Conservation (phyloP, 257 asterid species). For the Eucommia ulmoides region DNA sequence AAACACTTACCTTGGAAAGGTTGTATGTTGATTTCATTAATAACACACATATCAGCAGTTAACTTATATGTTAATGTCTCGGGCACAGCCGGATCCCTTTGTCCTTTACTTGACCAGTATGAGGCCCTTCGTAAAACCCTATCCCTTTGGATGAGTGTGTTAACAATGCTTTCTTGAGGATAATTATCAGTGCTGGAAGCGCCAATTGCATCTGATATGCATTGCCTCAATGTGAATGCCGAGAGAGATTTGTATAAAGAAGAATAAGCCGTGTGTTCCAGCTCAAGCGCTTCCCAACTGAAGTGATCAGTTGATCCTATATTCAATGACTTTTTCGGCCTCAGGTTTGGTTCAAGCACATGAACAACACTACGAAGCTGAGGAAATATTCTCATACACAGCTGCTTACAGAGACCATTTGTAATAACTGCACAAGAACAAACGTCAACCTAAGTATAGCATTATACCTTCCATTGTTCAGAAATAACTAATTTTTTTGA, state of each 20-base stretch:
- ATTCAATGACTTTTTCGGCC: constrained; percentile 9
- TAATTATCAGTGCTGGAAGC: constrained; percentile 73
- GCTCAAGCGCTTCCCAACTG: constrained; percentile 25
- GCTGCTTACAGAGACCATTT: constrained; percentile 41
- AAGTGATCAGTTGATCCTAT: constrained; percentile 15
- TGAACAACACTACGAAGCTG: constrained; percentile 36
- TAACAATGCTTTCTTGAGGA: constrained; percentile 50
- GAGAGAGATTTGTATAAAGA: constrained; percentile 48
- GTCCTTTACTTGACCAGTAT: constrained; percentile 87
- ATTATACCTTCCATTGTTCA: too few relatives aligned
- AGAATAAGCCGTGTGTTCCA: constrained; percentile 49
- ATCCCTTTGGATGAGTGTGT: constrained; percentile 56
- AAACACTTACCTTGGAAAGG: constrained; percentile 62
- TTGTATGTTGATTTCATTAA: constrained; percentile 56
- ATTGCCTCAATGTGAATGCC: constrained; percentile 25
- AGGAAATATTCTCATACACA: constrained; percentile 48
- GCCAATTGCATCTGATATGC: constrained; percentile 49
- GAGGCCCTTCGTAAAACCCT: constrained; percentile 32
- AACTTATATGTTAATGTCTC: constrained; percentile 63
- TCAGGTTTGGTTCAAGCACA: constrained; percentile 12
- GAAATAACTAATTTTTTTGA: too few relatives aligned
- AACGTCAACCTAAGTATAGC: too few relatives aligned
- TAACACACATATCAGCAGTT: constrained; percentile 44
- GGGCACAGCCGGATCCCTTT: constrained; percentile 46
- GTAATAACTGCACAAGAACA: constrained; percentile 46